phyloP scores from a whole-genome alignment of 371 early-diverging fungal genomes.

The Chytridium lagenaria region DNA sequence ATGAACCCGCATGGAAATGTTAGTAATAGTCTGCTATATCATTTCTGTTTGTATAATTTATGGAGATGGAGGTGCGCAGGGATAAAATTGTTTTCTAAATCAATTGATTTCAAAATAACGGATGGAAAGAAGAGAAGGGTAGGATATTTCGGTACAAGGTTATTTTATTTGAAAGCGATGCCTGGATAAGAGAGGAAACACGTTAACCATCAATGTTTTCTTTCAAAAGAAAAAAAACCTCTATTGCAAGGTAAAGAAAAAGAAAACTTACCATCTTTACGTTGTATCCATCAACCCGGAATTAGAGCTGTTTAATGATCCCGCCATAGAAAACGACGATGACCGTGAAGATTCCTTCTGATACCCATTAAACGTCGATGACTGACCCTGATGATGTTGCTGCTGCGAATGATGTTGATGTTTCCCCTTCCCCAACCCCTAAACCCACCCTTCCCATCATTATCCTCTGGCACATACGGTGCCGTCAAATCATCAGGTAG shows the following conservation, averaged over 20 bases:
- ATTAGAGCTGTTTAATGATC: conserved; percentile 10
- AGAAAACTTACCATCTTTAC: not conserved
- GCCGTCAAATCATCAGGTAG: no score
- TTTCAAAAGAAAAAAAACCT: not conserved
- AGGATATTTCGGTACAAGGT: no score
- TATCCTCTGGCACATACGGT: not conserved
- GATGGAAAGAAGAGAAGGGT: no score
- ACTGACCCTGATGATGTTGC: not conserved
- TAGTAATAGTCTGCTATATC: no score
- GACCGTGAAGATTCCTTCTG: not conserved
- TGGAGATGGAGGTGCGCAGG: no score
- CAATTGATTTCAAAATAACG: no score
- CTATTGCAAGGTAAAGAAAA: not conserved
- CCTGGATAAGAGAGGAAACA: no score
- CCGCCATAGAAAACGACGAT: conserved; percentile 9
- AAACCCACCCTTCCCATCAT: not conserved
- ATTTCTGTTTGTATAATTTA: no score
- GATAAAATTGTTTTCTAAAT: no score
- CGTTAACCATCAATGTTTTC: no score
- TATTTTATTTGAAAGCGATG: no score
- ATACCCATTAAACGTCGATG: not conserved
- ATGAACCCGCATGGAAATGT: no score
- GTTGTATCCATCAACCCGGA: conserved; percentile 20
- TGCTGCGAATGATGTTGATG: conserved; percentile 7
- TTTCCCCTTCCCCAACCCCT: not conserved